Evolutionary conservation across 345 rosid genomes (phyloP).

Genomic region (Raphanus sativus): DNA sequence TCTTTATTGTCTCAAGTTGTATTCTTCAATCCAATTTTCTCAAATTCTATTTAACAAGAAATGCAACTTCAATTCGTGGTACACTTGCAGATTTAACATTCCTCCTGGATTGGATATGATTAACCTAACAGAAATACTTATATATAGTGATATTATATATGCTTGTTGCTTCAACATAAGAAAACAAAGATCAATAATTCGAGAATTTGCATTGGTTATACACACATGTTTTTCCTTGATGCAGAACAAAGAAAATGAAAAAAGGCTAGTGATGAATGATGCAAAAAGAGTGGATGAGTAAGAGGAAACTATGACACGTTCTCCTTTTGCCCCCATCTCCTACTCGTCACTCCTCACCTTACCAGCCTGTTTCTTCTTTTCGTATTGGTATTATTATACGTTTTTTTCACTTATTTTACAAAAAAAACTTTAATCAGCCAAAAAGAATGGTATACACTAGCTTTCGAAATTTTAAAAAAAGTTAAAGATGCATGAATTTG

Average conservation of each 20-base stretch:
- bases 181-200: background rate
- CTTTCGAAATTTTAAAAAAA: background rate
- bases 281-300: background rate
- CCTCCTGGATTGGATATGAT: background rate
- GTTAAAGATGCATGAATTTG: background rate
- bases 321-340: constrained; percentile 21
- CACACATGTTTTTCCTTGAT: background rate
- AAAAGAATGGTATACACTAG: background rate
- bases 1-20: background rate
- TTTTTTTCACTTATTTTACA: background rate
- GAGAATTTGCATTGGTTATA: background rate
- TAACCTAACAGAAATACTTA: background rate
- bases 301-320: constrained; percentile 23
- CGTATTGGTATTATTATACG: background rate
- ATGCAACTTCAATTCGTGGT: background rate
- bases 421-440: background rate
- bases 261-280: background rate
- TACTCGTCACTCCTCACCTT: constrained; percentile 36
- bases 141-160: background rate
- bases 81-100: too few relatives aligned
- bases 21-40: background rate
- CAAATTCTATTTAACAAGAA: background rate
- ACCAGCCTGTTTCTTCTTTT: constrained; percentile 7
- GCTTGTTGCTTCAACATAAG: background rate
- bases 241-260: background rate